A percentile compares a stretch with the other conserved stretches of the same genome.
Evolutionary conservation across 164 flowering plant species (phyloP).

Genomic region (Vitis vinifera): DNA sequence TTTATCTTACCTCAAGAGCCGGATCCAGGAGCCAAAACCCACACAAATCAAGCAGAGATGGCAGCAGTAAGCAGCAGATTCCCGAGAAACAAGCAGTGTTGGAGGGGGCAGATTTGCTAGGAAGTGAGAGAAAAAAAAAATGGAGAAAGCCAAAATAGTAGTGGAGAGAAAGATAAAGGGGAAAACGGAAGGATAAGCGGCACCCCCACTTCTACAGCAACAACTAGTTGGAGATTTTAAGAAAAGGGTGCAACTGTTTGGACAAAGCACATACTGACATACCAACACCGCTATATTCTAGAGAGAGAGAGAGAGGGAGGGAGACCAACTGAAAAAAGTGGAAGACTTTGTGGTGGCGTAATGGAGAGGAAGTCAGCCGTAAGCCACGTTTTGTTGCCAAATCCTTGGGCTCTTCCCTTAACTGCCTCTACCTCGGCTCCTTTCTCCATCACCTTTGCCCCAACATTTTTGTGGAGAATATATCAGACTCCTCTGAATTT

Average conservation of each 20-base stretch:
- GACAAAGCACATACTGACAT: background rate
- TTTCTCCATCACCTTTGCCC: no score
- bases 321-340: background rate
- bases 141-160: background rate
- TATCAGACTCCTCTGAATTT: no score
- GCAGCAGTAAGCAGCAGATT: background rate
- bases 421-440: no score
- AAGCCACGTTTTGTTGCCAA: no score
- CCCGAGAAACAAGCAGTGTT: background rate
- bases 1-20: slow-evolving; percentile 12
- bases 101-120: no score
- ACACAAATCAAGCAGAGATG: background rate
- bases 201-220: background rate
- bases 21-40: slow-evolving; percentile 18
- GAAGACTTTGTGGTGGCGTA: no score
- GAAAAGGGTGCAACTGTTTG: slow-evolving; percentile 5
- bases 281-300: background rate
- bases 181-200: background rate
- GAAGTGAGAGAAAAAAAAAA: background rate
- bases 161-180: background rate
- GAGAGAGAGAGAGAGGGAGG: slow-evolving; percentile 2
- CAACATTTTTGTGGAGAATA: no score
- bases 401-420: no score
- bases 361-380: no score
- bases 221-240: background rate